Evolutionary conservation across 495 filamentous ascomycete species (phyloP).

Genomic region (Tuber aestivum): DNA sequence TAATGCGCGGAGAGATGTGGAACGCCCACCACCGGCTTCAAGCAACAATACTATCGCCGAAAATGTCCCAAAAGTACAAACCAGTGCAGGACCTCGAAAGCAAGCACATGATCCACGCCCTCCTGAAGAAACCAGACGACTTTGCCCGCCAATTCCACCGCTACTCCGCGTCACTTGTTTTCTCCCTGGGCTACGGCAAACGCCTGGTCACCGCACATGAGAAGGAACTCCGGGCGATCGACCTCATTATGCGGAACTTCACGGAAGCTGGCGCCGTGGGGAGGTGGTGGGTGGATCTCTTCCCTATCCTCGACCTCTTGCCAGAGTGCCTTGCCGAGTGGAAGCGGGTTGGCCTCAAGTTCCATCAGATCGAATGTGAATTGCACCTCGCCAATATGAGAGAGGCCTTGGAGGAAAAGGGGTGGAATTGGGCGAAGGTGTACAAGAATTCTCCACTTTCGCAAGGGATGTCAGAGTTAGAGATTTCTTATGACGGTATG

Average conservation of each 20-base stretch:
- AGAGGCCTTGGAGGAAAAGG: not conserved
- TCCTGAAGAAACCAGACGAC: conserved; percentile 35
- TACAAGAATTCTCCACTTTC: not conserved
- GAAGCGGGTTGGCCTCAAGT: not conserved
- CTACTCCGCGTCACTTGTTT: conserved; percentile 43
- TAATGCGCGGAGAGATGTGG: conserved; percentile 28
- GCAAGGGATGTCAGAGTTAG: not conserved
- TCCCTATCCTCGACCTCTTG: not conserved
- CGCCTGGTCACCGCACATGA: conserved; percentile 43
- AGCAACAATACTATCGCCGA: not conserved
- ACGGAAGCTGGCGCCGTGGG: not conserved
- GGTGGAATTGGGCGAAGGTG: not conserved
- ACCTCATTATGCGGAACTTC: not conserved
- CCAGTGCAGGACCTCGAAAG: conserved; percentile 46
- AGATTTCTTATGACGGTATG: not conserved
- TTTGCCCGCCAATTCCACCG: conserved; percentile 44
- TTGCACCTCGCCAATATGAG: not conserved
- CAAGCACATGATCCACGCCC: conserved; percentile 44
- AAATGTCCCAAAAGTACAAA: conserved; percentile 34
- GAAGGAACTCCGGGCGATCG: conserved; percentile 8
- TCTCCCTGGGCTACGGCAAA: conserved; percentile 43
- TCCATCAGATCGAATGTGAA: not conserved
- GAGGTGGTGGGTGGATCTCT: not conserved
- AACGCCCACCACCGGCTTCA: conserved; percentile 1
- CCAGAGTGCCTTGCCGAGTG: not conserved